These are phyloP conservation scores for Xylaria scruposa DNA, from an alignment of 495 filamentous ascomycete genomes.

Conservation along the genomic window DNA sequence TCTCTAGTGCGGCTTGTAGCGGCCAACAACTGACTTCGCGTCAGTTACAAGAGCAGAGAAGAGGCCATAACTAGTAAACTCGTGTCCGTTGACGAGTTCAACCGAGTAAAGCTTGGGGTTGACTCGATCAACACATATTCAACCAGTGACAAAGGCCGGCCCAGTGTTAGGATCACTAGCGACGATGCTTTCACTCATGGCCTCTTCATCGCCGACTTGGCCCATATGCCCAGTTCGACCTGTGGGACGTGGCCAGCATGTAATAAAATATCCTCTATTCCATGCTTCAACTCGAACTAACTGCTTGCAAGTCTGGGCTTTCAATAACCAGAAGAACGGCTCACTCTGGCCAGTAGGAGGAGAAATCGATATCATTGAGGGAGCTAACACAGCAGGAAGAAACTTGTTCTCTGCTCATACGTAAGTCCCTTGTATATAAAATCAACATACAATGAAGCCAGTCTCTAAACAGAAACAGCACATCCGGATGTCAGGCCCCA, in stretches of 20 bases:
- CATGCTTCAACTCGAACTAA: neutral
- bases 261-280: constrained; percentile 27
- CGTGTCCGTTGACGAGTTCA: constrained; percentile 52
- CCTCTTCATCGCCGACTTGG: constrained; percentile 69
- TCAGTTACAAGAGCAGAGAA: constrained; percentile 42
- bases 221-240: constrained; percentile 71
- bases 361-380: constrained; percentile 86
- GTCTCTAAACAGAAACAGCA: constrained; percentile 47
- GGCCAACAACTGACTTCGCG: constrained; percentile 4
- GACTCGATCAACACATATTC: constrained; percentile 43
- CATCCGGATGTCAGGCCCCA: constrained; percentile 52
- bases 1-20: neutral
- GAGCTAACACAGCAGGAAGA: constrained; percentile 65
- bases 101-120: constrained; percentile 55
- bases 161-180: constrained; percentile 69
- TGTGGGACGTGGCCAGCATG: constrained; percentile 78
- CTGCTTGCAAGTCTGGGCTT: constrained; percentile 41
- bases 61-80: constrained; percentile 36
- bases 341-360: constrained; percentile 69
- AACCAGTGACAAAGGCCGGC: constrained; percentile 57
- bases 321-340: constrained; percentile 42
- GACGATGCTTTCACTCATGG: constrained; percentile 67
- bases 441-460: constrained; percentile 45
- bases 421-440: constrained; percentile 26
- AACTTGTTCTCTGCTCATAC: constrained; percentile 77